phyloP scores from a whole-genome alignment of 2,329 filamentous ascomycete genomes.

The Xylariaceae sp. region DNA sequence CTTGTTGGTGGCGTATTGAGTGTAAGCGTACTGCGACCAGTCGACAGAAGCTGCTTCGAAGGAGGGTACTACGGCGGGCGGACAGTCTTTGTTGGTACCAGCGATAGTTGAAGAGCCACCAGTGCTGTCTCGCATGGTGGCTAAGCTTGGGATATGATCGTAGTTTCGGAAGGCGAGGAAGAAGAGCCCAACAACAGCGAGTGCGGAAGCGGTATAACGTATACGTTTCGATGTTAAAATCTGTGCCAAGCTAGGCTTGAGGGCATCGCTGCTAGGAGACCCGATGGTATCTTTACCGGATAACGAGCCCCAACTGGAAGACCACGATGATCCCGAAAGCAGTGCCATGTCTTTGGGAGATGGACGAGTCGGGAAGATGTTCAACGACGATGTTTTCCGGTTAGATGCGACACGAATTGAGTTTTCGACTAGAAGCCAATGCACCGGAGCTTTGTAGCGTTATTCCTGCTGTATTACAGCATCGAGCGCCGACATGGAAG shows the following conservation, averaged over 20 bases:
- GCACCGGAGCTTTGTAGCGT: constrained; percentile 4
- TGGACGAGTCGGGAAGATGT: neutral
- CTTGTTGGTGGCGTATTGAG: constrained; percentile 56
- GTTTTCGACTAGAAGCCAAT: constrained; percentile 6
- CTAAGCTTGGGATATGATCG: constrained; percentile 39
- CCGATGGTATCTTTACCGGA: constrained; percentile 33
- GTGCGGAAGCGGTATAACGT: constrained; percentile 38
- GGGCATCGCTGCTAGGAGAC: constrained; percentile 27
- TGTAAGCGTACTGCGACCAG: constrained; percentile 56
- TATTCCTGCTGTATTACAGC: neutral
- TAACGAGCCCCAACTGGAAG: constrained; percentile 38
- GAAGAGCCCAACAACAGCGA: constrained; percentile 37
- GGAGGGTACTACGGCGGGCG: constrained; percentile 33
- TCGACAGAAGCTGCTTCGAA: constrained; percentile 42
- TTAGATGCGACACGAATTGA: neutral
- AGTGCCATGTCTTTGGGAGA: constrained; percentile 36
- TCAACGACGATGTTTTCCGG: neutral
- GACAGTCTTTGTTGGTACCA: constrained; percentile 32
- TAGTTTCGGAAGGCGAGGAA: constrained; percentile 42
- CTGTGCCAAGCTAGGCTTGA: constrained; percentile 46
- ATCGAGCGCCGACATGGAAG: neutral
- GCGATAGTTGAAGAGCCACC: constrained; percentile 9
- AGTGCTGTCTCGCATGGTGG: constrained; percentile 34
- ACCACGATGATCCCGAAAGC: constrained; percentile 41
- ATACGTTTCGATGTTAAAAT: constrained; percentile 47